These are phyloP conservation scores for Chloroidium sp. DNA, from an alignment of 163 green algal species.

Conservation along the genomic window DNA sequence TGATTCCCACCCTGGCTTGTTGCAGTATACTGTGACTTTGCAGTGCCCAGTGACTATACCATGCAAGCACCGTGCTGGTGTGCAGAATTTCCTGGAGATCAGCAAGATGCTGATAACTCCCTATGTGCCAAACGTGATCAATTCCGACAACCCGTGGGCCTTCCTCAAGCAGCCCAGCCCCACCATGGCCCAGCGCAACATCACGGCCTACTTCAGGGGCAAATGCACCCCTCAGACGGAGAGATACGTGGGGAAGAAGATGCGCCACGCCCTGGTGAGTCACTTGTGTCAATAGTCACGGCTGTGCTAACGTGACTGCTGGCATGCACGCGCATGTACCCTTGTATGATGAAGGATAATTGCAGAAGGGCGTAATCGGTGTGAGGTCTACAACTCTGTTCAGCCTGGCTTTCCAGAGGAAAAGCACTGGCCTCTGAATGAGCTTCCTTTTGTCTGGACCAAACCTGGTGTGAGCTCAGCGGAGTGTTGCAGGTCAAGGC, in stretches of 20 bases:
- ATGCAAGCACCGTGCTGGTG: not conserved
- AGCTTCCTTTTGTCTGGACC: not conserved
- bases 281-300: no score
- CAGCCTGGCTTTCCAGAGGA: no score
- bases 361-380: no score
- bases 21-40: not conserved
- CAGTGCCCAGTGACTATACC: not conserved
- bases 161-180: not conserved
- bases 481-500: not conserved
- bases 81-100: not conserved
- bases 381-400: no score
- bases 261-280: not conserved
- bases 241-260: slow-evolving; percentile 3
- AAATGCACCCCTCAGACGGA: not conserved
- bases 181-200: not conserved
- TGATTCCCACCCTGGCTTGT: no score
- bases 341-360: no score
- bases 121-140: not conserved
- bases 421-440: not conserved
- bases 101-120: not conserved
- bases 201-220: slow-evolving; percentile 1
- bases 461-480: not conserved
- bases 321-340: no score
- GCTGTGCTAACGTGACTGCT: no score
- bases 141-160: not conserved